phyloP scores from a whole-genome alignment of 2,329 filamentous ascomycete species.

The Fusarium sarcochroum region DNA sequence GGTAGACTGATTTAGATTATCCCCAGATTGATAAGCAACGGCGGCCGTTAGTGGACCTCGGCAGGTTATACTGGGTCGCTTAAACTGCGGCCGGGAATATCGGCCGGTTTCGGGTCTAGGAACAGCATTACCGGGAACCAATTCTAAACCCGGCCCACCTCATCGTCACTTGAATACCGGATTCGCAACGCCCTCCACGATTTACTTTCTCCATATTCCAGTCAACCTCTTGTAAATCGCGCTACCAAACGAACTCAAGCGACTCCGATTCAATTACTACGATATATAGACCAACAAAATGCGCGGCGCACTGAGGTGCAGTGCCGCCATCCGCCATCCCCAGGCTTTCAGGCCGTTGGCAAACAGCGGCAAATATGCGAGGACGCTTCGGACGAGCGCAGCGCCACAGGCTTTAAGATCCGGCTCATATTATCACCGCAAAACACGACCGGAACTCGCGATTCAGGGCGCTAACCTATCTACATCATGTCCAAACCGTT shows the following conservation, averaged over 20 bases:
- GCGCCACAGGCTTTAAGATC: conserved; percentile 20
- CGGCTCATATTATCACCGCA: conserved; percentile 13
- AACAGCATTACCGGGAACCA: conserved; percentile 40
- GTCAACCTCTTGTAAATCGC: conserved; percentile 18
- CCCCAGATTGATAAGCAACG: conserved; percentile 26
- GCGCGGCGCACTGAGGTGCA: conserved; percentile 39
- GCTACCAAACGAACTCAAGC: conserved; percentile 15
- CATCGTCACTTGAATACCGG: conserved; percentile 46
- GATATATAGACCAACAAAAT: conserved; percentile 34
- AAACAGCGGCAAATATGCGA: conserved; percentile 36
- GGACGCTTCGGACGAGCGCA: conserved; percentile 44
- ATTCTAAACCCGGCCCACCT: conserved; percentile 48
- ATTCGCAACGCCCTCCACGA: conserved; percentile 44
- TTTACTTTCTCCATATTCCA: conserved; percentile 19
- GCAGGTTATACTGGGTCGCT: conserved; percentile 34
- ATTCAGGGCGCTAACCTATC: conserved; percentile 14
- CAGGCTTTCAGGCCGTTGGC: conserved; percentile 27
- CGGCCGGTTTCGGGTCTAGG: conserved; percentile 38
- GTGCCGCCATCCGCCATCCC: conserved; percentile 33
- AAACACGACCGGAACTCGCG: conserved; percentile 7
- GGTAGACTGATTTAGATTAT: conserved; percentile 23
- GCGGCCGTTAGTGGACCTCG: conserved; percentile 32
- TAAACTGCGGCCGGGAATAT: conserved; percentile 44
- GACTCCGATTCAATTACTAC: not conserved
- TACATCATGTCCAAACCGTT: conserved; percentile 20